phyloP scores from a whole-genome alignment of 306 rosid genomes.

The Quercus bicolor region DNA sequence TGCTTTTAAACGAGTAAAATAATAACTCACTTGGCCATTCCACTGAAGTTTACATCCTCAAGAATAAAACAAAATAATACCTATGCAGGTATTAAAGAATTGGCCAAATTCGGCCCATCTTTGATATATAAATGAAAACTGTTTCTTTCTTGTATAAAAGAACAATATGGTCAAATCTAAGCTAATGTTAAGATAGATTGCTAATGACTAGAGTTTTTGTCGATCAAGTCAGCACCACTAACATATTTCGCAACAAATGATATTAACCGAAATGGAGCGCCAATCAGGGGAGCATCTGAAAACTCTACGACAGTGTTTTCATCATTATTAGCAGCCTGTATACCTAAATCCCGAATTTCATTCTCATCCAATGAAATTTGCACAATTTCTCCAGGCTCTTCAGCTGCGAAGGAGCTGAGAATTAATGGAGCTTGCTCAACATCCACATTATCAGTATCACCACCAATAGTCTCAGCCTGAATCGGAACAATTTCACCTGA shows the following conservation, averaged over 20 bases:
- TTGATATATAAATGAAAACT: slow-evolving; percentile 1
- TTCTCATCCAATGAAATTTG: slow-evolving; percentile 60
- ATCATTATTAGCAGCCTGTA: slow-evolving; percentile 32
- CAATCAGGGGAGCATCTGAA: slow-evolving; percentile 81
- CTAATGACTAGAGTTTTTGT: slow-evolving; percentile 37
- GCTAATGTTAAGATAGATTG: not conserved
- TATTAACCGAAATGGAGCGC: slow-evolving; percentile 85
- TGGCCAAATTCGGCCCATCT: slow-evolving; percentile 35
- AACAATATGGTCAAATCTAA: not conserved
- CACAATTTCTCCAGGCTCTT: slow-evolving; percentile 59
- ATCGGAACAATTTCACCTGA: slow-evolving; percentile 28
- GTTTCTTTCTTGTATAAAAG: slow-evolving; percentile 23
- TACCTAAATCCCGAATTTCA: slow-evolving; percentile 35
- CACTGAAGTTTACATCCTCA: slow-evolving; percentile 6
- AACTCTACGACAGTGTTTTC: slow-evolving; percentile 43
- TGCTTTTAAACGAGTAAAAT: no score
- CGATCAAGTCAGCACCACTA: slow-evolving; percentile 85
- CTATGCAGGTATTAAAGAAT: not conserved
- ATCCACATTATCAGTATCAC: slow-evolving; percentile 10
- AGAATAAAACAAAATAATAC: slow-evolving; percentile 11
- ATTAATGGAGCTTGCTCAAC: slow-evolving; percentile 15
- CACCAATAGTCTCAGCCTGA: slow-evolving; percentile 26
- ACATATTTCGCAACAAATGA: slow-evolving; percentile 84
- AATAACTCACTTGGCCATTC: not conserved
- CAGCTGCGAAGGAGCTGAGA: slow-evolving; percentile 26